Evolutionary conservation across 139 green algal species (phyloP), one percentile per base, ranked within the genome.

Genomic region (Chlorella sp.): DNA sequence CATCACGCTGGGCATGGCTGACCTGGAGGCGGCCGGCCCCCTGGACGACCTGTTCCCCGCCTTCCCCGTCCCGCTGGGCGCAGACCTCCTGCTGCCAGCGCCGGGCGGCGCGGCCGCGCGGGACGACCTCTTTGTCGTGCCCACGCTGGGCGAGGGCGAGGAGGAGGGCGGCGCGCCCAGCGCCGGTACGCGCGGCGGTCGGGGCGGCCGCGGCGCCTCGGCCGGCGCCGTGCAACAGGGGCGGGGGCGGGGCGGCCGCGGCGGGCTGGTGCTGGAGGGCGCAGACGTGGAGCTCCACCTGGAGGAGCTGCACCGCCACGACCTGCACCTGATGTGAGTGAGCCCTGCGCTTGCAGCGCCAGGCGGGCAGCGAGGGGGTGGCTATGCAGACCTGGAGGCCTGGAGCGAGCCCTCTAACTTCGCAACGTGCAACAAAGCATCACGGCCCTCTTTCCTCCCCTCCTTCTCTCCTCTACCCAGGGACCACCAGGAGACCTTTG

Each of bases 51-150:
- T 80, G 8, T 76, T 76, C 56, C 65, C 65, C 11, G 33, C 23
- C 31, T 68, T 75, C 53, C 38, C 42, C 8, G n/a, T 8, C 40
- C 70, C 33, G 38, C 7, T 2, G 27, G 25, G 3, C 11, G 25
- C 53, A 36, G 33, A 27, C 53, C 9, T n/a, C 19, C 53, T 33
- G 19, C 23, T 36, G 25, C 33, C 53, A 33, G 53, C 53, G 17
- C 27, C 12, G 19, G 51, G 51, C 14, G 19, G 53, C 4, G 2
- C 8, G 53, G 21, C 9, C 11, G 53, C 19, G 59, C 15, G 50
- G 15, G 87, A 89, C 40, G 87, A 84, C 56, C 35, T 90, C 15
- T 83, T 91, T 35, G 35, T 91, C 25, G 82, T 89, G 80, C 87
- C 86, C 21, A 73, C 72, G n/a, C 63, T 89, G 56, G 65, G 45